Evolutionary conservation across 2,329 filamentous ascomycete species (phyloP).

Genomic region (Ophiostoma piceae): DNA sequence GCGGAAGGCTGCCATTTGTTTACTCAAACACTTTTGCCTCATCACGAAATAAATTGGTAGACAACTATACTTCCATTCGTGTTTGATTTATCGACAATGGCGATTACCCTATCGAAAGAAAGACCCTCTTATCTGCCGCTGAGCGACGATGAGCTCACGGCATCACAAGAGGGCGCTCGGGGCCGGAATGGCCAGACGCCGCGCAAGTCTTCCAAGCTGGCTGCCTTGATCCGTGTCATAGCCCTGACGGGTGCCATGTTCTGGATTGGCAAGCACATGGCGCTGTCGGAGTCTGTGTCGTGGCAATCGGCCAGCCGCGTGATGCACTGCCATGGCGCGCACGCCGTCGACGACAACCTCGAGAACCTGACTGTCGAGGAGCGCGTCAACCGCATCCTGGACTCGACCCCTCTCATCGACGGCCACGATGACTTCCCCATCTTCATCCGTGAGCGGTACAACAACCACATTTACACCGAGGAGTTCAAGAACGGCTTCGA

Average conservation of each 20-base stretch:
- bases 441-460: conserved; percentile 58
- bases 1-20: neutral
- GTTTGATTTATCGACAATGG: neutral
- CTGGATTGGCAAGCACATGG: conserved; percentile 16
- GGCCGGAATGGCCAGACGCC: conserved; percentile 14
- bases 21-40: neutral
- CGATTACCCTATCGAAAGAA: neutral
- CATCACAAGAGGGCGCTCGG: neutral
- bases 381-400: conserved; percentile 28
- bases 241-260: conserved; percentile 7
- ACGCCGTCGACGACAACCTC: neutral
- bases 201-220: neutral
- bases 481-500: conserved; percentile 72
- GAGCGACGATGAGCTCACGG: neutral
- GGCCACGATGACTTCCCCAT: conserved; percentile 87
- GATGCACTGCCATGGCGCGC: neutral
- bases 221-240: neutral
- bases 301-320: neutral
- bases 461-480: conserved; percentile 71
- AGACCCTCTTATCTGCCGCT: conserved; percentile 1
- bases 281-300: neutral
- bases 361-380: conserved; percentile 24
- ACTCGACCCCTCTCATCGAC: conserved; percentile 44
- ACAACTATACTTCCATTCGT: neutral
- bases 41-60: neutral